phyloP scores from a whole-genome alignment of 306 rosid genomes.

The Cicer chorassanicum region DNA sequence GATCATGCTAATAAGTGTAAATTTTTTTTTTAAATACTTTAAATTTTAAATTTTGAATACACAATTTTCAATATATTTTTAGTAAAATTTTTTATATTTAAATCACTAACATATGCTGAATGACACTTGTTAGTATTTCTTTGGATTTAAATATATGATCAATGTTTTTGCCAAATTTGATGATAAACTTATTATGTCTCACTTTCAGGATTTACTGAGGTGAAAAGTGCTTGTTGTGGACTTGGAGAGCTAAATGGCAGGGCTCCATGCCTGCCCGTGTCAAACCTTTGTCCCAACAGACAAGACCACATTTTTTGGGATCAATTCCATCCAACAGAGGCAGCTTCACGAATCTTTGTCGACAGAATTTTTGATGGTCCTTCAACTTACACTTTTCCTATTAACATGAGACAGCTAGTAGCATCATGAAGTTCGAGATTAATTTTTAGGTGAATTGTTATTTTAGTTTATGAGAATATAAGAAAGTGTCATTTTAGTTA shows the following conservation, averaged over 20 bases:
- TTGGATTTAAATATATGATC: too few relatives aligned
- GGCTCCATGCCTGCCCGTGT: constrained; percentile 59
- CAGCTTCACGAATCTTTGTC: constrained; percentile 50
- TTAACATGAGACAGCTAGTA: constrained; percentile 61
- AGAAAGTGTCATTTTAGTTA: too few relatives aligned
- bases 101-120: too few relatives aligned
- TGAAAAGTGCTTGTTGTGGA: constrained; percentile 75
- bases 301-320: constrained; percentile 73
- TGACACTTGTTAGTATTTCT: too few relatives aligned
- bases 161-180: constrained; percentile 15
- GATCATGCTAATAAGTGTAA: too few relatives aligned
- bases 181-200: constrained; percentile 1
- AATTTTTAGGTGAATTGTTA: too few relatives aligned
- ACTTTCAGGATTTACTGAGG: constrained; percentile 74
- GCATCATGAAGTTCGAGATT: constrained; percentile 44
- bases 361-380: constrained; percentile 60
- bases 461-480: too few relatives aligned
- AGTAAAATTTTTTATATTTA: too few relatives aligned
- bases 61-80: too few relatives aligned
- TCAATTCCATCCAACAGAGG: constrained; percentile 69
- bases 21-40: too few relatives aligned
- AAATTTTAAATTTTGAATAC: too few relatives aligned
- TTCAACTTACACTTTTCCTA: constrained; percentile 56
- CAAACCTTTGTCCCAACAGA: constrained; percentile 64
- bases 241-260: constrained; percentile 59